These are phyloP conservation scores for Mercurialis annua DNA, from an alignment of 345 rosid genomes.

Conservation along the genomic window DNA sequence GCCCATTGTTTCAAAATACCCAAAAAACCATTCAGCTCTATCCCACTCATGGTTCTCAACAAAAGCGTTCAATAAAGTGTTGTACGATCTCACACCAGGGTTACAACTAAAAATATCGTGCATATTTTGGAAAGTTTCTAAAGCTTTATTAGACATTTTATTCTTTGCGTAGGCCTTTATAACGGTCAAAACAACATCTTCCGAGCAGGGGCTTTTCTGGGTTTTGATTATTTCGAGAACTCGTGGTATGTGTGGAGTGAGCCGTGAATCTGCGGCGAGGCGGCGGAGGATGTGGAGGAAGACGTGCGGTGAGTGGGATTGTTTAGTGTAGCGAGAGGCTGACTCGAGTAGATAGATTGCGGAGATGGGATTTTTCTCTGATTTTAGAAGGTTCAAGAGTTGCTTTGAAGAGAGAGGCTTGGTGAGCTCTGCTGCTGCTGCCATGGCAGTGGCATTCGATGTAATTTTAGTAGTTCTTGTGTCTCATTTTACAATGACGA, in stretches of 20 bases:
- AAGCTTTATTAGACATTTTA: slow-evolving; percentile 59
- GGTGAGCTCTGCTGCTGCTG: slow-evolving; percentile 38
- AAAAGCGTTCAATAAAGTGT: slow-evolving; percentile 60
- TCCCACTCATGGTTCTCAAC: slow-evolving; percentile 54
- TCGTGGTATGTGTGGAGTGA: slow-evolving; percentile 43
- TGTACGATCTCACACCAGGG: slow-evolving; percentile 68
- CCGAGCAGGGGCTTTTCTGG: slow-evolving; percentile 61
- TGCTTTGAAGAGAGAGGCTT: slow-evolving; percentile 49
- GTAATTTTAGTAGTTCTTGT: background rate
- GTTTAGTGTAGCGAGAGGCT: slow-evolving; percentile 51
- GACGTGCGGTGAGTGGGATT: slow-evolving; percentile 52
- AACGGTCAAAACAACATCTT: slow-evolving; percentile 66
- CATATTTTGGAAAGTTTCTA: slow-evolving; percentile 61
- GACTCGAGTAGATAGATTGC: slow-evolving; percentile 67
- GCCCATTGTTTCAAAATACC: slow-evolving; percentile 44
- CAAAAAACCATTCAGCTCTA: slow-evolving; percentile 49
- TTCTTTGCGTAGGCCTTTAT: slow-evolving; percentile 61
- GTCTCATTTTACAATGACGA: slow-evolving; percentile 1
- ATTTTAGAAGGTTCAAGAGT: slow-evolving; percentile 61
- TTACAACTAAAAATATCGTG: slow-evolving; percentile 62
- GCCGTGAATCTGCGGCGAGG: slow-evolving; percentile 43
- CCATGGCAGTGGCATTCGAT: slow-evolving; percentile 37
- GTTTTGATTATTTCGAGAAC: slow-evolving; percentile 54
- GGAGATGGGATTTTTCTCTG: slow-evolving; percentile 43
- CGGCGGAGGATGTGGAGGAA: slow-evolving; percentile 82